Percentiles rank a stretch among this genome's conserved stretches.
These are phyloP conservation scores for Eimeria maxima DNA, from an alignment of 169 alveolate species.

Conservation along the genomic window DNA sequence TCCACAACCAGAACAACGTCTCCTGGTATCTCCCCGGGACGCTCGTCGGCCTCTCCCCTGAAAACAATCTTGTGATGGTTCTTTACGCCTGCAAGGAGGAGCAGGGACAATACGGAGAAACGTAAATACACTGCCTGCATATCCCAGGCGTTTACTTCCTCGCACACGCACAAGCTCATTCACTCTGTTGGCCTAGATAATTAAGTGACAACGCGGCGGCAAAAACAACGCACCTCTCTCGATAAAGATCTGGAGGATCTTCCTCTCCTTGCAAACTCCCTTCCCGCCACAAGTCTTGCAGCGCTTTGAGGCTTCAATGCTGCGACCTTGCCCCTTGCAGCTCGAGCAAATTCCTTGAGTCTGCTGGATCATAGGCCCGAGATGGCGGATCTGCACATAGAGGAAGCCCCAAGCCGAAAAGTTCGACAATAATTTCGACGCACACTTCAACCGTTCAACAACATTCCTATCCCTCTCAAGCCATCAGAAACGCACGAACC, in stretches of 20 bases:
- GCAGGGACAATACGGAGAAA: neutral
- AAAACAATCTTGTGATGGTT: slow-evolving; percentile 96
- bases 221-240: slow-evolving; percentile 94
- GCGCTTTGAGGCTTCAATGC: slow-evolving; percentile 92
- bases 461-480: neutral
- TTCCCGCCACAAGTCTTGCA: slow-evolving; percentile 94
- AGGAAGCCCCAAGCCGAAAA: neutral
- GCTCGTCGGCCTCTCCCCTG: slow-evolving; percentile 98
- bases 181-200: neutral
- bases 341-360: slow-evolving; percentile 92
- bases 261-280: slow-evolving; percentile 94
- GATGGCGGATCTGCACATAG: slow-evolving; percentile 72
- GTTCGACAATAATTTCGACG: no score
- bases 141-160: neutral
- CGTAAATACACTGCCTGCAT: neutral
- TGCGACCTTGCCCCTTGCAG: slow-evolving; percentile 94
- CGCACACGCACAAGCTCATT: neutral
- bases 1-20: slow-evolving; percentile 95
- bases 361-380: slow-evolving; percentile 90
- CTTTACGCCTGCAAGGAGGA: slow-evolving; percentile 86
- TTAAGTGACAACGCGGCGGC: neutral
- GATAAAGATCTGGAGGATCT: slow-evolving; percentile 95
- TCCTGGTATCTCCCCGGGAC: slow-evolving; percentile 97
- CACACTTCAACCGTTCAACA: neutral
- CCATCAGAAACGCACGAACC: no score